A percentile compares a stretch with the other conserved stretches of the same genome.
Evolutionary conservation across 2,329 filamentous ascomycete genomes (phyloP).

Genomic region (Beauveria pseudobassiana): DNA sequence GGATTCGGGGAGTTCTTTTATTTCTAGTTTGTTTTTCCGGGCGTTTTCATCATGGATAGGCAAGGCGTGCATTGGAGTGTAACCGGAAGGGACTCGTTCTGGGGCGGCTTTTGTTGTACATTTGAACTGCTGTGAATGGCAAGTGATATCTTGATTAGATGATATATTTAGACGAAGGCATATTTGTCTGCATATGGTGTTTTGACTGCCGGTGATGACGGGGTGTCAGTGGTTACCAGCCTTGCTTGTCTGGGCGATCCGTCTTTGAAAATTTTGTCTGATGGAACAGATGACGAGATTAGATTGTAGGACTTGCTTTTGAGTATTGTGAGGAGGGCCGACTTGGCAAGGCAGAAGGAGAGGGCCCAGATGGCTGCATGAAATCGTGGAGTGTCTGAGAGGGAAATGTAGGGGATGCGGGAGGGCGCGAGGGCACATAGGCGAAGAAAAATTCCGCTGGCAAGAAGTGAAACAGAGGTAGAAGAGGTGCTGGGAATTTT

Average conservation of each 20-base stretch:
- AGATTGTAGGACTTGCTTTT: not conserved
- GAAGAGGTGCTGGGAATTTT: too few species aligned
- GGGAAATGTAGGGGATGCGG: not conserved
- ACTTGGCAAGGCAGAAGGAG: not conserved
- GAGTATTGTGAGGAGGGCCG: not conserved
- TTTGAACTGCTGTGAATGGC: not conserved
- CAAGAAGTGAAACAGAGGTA: too few species aligned
- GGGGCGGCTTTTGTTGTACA: not conserved
- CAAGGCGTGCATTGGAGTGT: not conserved
- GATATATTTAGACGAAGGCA: slow-evolving; percentile 4
- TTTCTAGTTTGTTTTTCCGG: not conserved
- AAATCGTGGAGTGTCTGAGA: not conserved
- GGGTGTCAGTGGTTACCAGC: not conserved
- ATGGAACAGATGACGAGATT: not conserved
- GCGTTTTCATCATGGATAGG: not conserved
- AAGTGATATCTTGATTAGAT: not conserved
- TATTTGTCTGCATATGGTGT: not conserved
- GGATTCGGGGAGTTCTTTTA: not conserved
- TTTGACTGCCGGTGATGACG: not conserved
- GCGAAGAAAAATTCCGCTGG: too few species aligned
- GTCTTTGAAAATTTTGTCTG: not conserved
- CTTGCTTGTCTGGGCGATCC: not conserved
- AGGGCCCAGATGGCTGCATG: not conserved
- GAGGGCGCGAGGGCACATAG: not conserved
- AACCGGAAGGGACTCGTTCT: not conserved